Conservation (phyloP, 331 rosid species). For the Phaseolus coccineus region DNA sequence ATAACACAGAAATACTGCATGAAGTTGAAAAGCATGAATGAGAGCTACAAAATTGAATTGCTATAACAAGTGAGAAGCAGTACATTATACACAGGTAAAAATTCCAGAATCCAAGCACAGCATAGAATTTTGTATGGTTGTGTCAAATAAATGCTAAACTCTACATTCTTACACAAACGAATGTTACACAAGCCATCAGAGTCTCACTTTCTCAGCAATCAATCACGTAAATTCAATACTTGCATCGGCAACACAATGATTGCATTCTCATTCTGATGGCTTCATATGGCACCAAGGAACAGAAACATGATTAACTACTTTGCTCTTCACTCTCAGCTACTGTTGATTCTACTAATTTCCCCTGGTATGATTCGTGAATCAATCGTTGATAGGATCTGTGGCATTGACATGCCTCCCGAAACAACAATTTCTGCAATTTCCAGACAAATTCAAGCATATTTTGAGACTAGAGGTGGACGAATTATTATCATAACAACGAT, state of each 20-base stretch:
- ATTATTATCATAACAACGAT: no score
- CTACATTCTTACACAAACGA: slow-evolving; percentile 58
- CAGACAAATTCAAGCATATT: slow-evolving; percentile 29
- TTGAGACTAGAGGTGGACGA: background rate
- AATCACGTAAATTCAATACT: slow-evolving; percentile 42
- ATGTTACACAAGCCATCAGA: slow-evolving; percentile 56
- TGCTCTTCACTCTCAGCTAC: slow-evolving; percentile 63
- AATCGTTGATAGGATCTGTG: slow-evolving; percentile 79
- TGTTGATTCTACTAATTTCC: slow-evolving; percentile 58
- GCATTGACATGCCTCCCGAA: slow-evolving; percentile 99
- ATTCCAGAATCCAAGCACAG: slow-evolving; percentile 9
- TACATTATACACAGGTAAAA: slow-evolving; percentile 36
- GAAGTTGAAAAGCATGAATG: slow-evolving; percentile 1
- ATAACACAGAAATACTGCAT: background rate
- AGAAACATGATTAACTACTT: slow-evolving; percentile 40
- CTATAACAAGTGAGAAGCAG: slow-evolving; percentile 26
- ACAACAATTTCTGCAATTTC: slow-evolving; percentile 90
- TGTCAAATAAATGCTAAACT: slow-evolving; percentile 54
- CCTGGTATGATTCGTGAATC: slow-evolving; percentile 61
- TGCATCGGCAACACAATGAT: slow-evolving; percentile 43
- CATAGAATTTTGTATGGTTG: slow-evolving; percentile 41
- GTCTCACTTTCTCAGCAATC: slow-evolving; percentile 19
- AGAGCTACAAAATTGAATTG: slow-evolving; percentile 41
- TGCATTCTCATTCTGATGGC: slow-evolving; percentile 54
- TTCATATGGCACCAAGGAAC: slow-evolving; percentile 37